A percentile compares a stretch with the other conserved stretches of the same genome.
Evolutionary conservation across 176 grass and related monocot genomes (phyloP).

Genomic region (Oryza meridionalis): DNA sequence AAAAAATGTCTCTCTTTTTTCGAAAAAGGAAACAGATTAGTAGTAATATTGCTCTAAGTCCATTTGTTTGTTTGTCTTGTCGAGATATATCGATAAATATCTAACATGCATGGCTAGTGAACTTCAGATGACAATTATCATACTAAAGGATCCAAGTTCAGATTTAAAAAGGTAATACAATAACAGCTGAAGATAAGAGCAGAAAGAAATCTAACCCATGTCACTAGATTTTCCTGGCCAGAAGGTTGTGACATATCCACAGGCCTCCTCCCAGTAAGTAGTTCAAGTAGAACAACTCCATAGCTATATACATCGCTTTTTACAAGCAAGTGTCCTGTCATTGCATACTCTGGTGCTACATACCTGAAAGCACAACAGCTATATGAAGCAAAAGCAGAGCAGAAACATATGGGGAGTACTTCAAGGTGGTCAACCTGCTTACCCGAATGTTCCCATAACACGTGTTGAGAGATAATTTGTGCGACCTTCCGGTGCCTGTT

Average conservation of each 20-base stretch:
- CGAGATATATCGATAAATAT: conserved; percentile 4
- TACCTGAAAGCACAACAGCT: conserved; percentile 64
- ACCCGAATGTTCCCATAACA: conserved; percentile 99
- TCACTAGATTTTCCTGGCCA: conserved; percentile 96
- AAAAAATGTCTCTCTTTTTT: neutral
- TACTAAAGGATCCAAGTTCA: neutral
- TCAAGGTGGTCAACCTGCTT: conserved; percentile 36
- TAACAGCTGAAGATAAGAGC: conserved; percentile 22
- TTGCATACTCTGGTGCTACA: conserved; percentile 98
- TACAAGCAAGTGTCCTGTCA: conserved; percentile 98
- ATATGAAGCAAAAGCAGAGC: conserved; percentile 38
- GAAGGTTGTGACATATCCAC: conserved; percentile 96
- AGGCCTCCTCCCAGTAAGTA: conserved; percentile 85
- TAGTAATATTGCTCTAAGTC: conserved; percentile 11
- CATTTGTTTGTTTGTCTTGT: neutral
- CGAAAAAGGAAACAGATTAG: neutral
- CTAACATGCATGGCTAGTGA: neutral
- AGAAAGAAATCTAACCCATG: conserved; percentile 78
- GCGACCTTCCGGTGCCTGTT: conserved; percentile 92
- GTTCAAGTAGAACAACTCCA: conserved; percentile 96
- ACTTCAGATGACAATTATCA: neutral
- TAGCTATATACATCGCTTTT: conserved; percentile 99
- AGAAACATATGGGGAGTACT: conserved; percentile 13
- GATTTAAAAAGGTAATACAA: conserved; percentile 12
- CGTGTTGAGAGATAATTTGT: conserved; percentile 95